phyloP scores from a whole-genome alignment of 192 early-diverging fungal genomes.

The Allomyces macrogynus region DNA sequence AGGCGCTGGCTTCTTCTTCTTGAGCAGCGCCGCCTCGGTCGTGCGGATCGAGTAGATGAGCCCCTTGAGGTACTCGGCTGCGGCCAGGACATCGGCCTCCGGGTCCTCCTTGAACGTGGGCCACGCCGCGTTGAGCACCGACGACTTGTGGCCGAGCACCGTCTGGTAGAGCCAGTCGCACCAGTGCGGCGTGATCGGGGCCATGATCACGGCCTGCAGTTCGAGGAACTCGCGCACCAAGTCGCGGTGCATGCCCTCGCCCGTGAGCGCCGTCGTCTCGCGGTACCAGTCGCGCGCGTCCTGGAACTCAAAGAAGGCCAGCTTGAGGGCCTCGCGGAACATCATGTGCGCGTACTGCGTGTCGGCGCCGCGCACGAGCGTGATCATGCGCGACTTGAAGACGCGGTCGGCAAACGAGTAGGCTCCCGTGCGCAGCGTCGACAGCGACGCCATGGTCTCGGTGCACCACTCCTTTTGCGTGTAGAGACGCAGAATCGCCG shows the following conservation, averaged over 20 bases:
- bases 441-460: slow-evolving; percentile 34
- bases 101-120: slow-evolving; percentile 30
- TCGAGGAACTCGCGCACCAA: slow-evolving; percentile 65
- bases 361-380: slow-evolving; percentile 42
- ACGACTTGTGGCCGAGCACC: slow-evolving; percentile 48
- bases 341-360: slow-evolving; percentile 53
- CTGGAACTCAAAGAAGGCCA: slow-evolving; percentile 75
- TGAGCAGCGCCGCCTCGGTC: slow-evolving; percentile 31
- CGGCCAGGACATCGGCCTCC: slow-evolving; percentile 50
- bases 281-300: slow-evolving; percentile 74
- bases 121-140: slow-evolving; percentile 52
- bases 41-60: slow-evolving; percentile 38
- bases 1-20: slow-evolving; percentile 54
- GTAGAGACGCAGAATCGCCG: slow-evolving; percentile 76
- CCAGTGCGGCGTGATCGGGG: slow-evolving; percentile 87
- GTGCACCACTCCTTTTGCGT: slow-evolving; percentile 81
- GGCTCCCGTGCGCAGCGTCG: slow-evolving; percentile 23
- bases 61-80: slow-evolving; percentile 59
- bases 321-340: slow-evolving; percentile 83
- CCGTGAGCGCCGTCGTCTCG: slow-evolving; percentile 35
- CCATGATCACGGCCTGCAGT: slow-evolving; percentile 61
- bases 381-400: slow-evolving; percentile 80
- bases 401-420: slow-evolving; percentile 65
- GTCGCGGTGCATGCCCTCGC: slow-evolving; percentile 68
- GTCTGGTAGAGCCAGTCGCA: slow-evolving; percentile 73